These are phyloP conservation scores for Farysia itapuensis DNA, from an alignment of 1,284 basidiomycete species.

Conservation along the genomic window DNA sequence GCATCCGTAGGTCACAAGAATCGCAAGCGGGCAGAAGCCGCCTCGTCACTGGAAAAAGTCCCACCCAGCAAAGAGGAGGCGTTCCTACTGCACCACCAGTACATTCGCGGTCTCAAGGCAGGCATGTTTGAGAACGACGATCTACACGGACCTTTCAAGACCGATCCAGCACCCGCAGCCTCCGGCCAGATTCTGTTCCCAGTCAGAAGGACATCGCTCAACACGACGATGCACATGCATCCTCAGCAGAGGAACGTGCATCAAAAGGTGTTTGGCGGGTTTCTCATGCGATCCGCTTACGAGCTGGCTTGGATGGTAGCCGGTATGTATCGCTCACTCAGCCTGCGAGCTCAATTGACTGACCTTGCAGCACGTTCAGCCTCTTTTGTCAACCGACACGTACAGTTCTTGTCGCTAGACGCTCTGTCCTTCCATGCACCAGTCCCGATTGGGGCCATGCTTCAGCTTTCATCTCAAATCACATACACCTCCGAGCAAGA, in stretches of 20 bases:
- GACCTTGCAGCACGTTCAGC: slow-evolving; percentile 4
- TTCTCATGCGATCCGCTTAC: slow-evolving; percentile 56
- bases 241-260: slow-evolving; percentile 53
- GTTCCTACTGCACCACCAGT: slow-evolving; percentile 54
- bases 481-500: slow-evolving; percentile 35
- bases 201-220: slow-evolving; percentile 39
- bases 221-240: slow-evolving; percentile 54
- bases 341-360: background rate
- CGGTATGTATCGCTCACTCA: slow-evolving; percentile 14
- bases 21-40: slow-evolving; percentile 47
- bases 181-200: slow-evolving; percentile 39
- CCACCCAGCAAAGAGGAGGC: slow-evolving; percentile 60
- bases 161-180: background rate
- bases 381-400: slow-evolving; percentile 52
- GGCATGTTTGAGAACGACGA: slow-evolving; percentile 35
- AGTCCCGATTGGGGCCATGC: slow-evolving; percentile 51
- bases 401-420: slow-evolving; percentile 60
- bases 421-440: slow-evolving; percentile 49
- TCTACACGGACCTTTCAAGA: slow-evolving; percentile 5
- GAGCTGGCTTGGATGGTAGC: slow-evolving; percentile 60
- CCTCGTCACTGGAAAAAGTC: slow-evolving; percentile 44
- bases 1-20: slow-evolving; percentile 51
- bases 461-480: slow-evolving; percentile 47
- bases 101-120: slow-evolving; percentile 37
- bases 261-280: slow-evolving; percentile 47